Base-by-base conservation (phyloP, 2,329 filamentous ascomycete genomes). In the Fusarium veterinarium region DNA sequence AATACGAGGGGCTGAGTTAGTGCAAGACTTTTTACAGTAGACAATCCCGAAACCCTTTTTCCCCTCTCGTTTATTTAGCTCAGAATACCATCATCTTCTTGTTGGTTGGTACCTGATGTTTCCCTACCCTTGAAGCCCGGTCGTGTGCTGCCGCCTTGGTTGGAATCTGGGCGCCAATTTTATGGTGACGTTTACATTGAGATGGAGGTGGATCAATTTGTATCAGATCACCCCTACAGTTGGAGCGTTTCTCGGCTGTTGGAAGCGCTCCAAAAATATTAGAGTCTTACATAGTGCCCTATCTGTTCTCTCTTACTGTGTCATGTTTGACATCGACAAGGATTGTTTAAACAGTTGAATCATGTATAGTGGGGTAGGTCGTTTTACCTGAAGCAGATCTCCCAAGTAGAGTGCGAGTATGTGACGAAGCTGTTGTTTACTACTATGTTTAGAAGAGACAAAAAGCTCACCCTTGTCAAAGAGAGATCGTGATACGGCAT, bases 361-460 rank as follows among this genome's bases (percentile, higher is more conserved):
- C 41, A 48, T 53, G 45, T 25, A 62, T 67, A 66, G 64, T 67
- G 64, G 64, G 64, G 63, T 48, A 35, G 30, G 30, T 35, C 44
- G 37, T n/a, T 31, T 35, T 51, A 46, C 16, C 8, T 35, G 19
- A 30, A 33, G 64, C 44, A 51, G 58, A 69, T 35, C 45, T 64
- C 30, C 58, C 57, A 58, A 44, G 40, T 41, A 52, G 17, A 60
- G 25, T 67, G 52, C 31, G 17, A n/a, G 7, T 38, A 33, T 63
- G 58, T 49, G 63, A 60, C 57, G 57, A 58, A 60, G 28, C 45
- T 33, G 30, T 51, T 51, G 42, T 59, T 42, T 69, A 46, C 66
- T 69, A 69, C 66, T 69, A 69, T 69, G 65, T 52, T 53, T 69
- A 68, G 65, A 63, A 53, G 41, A 33, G 25, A 33, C 20, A 38